Evolutionary conservation across 2,329 filamentous ascomycete genomes (phyloP).

Genomic region (Rhexocercosporidium sp.): DNA sequence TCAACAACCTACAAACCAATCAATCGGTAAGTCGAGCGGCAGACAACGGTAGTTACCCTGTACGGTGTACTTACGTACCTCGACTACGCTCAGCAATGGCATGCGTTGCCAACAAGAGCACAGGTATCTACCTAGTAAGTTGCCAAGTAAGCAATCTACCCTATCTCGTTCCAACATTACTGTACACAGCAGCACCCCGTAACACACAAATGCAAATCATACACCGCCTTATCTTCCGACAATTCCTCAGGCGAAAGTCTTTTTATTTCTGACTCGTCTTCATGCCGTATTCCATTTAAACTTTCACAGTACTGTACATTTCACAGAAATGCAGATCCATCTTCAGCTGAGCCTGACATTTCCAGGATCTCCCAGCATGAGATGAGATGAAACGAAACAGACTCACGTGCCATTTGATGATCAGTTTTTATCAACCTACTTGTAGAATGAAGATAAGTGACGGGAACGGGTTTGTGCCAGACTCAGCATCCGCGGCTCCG

Average conservation of each 20-base stretch:
- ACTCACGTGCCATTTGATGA: background rate
- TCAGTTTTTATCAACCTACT: background rate
- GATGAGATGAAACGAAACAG: slow-evolving; percentile 2
- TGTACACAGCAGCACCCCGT: background rate
- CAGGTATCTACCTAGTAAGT: background rate
- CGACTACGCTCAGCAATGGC: background rate
- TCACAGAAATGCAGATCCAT: background rate
- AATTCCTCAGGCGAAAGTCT: background rate
- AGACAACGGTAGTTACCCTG: background rate
- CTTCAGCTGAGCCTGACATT: background rate
- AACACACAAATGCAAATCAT: background rate
- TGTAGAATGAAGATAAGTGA: slow-evolving; percentile 5
- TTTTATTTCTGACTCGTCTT: slow-evolving; percentile 3
- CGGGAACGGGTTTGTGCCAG: background rate
- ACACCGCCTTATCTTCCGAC: slow-evolving; percentile 1
- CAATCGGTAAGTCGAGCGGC: background rate
- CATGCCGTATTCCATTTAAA: background rate
- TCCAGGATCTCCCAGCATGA: background rate
- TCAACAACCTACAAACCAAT: background rate
- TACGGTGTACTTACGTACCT: background rate
- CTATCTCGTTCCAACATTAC: background rate
- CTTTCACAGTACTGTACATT: too few species aligned
- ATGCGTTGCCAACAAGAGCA: background rate
- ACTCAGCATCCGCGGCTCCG: background rate
- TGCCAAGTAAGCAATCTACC: background rate